These are phyloP conservation scores for Escallonia herrerae DNA, from an alignment of 129 eudicot genomes.

Conservation along the genomic window DNA sequence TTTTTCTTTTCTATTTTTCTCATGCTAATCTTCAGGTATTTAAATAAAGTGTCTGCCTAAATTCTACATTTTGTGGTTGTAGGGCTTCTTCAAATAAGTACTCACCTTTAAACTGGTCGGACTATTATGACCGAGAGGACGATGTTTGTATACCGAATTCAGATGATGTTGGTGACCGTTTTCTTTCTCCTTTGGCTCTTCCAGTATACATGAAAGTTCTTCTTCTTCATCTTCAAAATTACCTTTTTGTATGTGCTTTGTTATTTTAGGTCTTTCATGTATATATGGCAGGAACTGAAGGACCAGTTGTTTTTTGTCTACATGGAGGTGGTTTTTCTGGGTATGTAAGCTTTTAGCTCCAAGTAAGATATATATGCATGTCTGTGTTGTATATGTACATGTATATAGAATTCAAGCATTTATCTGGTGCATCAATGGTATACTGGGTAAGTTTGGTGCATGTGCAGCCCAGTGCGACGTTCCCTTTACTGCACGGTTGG, in stretches of 20 bases:
- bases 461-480: no score
- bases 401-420: no score
- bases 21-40: constrained; percentile 2
- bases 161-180: constrained; percentile 48
- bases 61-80: constrained; percentile 9
- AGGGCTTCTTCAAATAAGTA: constrained; percentile 67
- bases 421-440: no score
- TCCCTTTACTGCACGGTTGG: no score
- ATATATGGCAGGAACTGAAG: constrained; percentile 83
- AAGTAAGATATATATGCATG: no score
- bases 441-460: no score
- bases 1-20: not conserved
- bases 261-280: constrained; percentile 77
- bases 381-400: no score
- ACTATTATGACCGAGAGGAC: constrained; percentile 79
- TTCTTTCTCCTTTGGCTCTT: constrained; percentile 5
- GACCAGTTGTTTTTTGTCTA: constrained; percentile 90
- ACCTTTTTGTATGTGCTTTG: constrained; percentile 10
- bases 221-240: not conserved
- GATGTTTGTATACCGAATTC: constrained; percentile 75
- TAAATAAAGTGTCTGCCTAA: not conserved
- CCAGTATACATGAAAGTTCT: not conserved
- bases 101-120: constrained; percentile 69
- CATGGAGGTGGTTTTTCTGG: constrained; percentile 98
- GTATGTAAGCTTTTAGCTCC: constrained; percentile 20